Conservation (phyloP, 192 early-diverging fungal species). For the Coemansia interrupta region DNA sequence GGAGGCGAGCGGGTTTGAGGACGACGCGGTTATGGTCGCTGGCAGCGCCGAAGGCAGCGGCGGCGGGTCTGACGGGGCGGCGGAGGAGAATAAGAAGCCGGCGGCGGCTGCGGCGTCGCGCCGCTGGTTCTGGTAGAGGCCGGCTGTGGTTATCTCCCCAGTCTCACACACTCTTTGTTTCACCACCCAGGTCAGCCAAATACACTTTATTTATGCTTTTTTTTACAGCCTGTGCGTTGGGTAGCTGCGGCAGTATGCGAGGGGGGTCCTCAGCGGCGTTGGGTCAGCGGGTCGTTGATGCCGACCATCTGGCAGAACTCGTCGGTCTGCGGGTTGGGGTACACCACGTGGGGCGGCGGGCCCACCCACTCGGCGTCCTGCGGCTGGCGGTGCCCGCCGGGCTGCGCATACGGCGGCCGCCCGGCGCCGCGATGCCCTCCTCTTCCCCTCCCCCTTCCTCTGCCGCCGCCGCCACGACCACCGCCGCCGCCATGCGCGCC, state of each 20-base stretch:
- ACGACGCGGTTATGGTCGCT: constrained; percentile 46
- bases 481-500: background rate
- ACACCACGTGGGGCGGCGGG: constrained; percentile 36
- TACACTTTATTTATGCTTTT: too few relatives aligned
- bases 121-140: constrained; percentile 44
- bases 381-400: background rate
- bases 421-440: constrained; percentile 9
- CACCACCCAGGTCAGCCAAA: too few relatives aligned
- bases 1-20: constrained; percentile 41
- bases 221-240: too few relatives aligned
- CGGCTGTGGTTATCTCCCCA: background rate
- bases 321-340: constrained; percentile 82
- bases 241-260: too few relatives aligned
- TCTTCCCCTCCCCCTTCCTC: constrained; percentile 1
- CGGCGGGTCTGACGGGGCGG: background rate
- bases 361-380: constrained; percentile 12
- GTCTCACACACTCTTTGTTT: too few relatives aligned
- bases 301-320: constrained; percentile 68
- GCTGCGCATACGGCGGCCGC: background rate
- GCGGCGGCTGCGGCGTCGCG: constrained; percentile 15
- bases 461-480: constrained; percentile 13
- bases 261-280: constrained; percentile 11
- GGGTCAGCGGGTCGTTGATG: constrained; percentile 52
- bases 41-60: constrained; percentile 18
- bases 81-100: constrained; percentile 2